Base-by-base conservation (phyloP, 768 basidiomycete genomes). In the Clitopilus hobsonii region DNA sequence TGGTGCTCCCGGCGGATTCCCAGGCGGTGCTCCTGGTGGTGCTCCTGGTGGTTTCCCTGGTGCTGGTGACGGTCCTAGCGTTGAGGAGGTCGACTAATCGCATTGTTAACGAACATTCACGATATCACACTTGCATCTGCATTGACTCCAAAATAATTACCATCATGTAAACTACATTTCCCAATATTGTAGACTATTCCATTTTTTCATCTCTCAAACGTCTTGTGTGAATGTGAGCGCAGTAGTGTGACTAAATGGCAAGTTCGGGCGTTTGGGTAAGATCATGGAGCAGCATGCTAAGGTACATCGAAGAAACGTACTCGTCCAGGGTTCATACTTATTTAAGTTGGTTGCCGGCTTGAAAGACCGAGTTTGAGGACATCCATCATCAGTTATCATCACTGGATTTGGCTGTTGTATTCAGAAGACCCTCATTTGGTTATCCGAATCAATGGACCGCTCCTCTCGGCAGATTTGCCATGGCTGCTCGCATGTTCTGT, bases 1-100 rank as follows among this genome's bases (percentile, higher is more conserved):
- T 63, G 84, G 82, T 67, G 83, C 80, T 32, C 83, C 85, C 22
- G 87, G 86, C 51, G 85, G 84, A 50, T 83, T 83, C 79, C 84
- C 85, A 25, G 83, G 84, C 54, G 84, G 77, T 29, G 82, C 78
- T 57, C 67, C 71, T 64, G 64, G 1, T 74, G 84, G 82, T 68
- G 83, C 80, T 32, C 83, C 85, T 24, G 87, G 86, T 51, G 85
- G 84, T 49, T 83, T 84, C 79, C 84, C 85, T 27, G 83, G 84
- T 54, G 76, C 77, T 47, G 74, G 79, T 69, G 91, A 91, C 26
- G 94, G 93, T 45, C 93, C 92, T 47, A 87, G 85, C 56, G 92
- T 94, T 52, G 92, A 95, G 79, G 92, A 94, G 75, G 93, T 94
- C 63, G 88, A 90, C 69, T 90, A 81, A 80, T 59, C 56, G 60